Percentiles rank a stretch among this genome's conserved stretches.
Conservation (phyloP, 768 basidiomycete species). For the Paxillus rubicundulus region DNA sequence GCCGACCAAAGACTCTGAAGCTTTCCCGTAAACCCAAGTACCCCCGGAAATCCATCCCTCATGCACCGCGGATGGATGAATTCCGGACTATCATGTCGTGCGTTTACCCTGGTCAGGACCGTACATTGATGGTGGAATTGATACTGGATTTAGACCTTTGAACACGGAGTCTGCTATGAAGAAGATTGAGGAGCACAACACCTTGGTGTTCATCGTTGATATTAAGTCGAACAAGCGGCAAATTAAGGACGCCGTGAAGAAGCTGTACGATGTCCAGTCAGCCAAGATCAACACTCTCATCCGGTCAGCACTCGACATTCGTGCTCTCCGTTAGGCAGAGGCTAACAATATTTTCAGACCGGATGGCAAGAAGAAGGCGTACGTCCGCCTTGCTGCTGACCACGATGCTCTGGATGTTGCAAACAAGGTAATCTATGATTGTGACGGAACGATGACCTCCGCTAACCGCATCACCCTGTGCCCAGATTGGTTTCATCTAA, state of each 20-base stretch:
- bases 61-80: slow-evolving; percentile 94
- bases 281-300: slow-evolving; percentile 98
- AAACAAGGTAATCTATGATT: slow-evolving; percentile 70
- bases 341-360: slow-evolving; percentile 51
- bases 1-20: slow-evolving; percentile 91
- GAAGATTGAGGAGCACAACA: slow-evolving; percentile 99
- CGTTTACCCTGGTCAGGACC: slow-evolving; percentile 31
- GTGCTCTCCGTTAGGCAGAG: not conserved
- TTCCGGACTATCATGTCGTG: slow-evolving; percentile 91
- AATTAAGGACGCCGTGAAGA: slow-evolving; percentile 99
- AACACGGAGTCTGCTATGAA: slow-evolving; percentile 99
- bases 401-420: slow-evolving; percentile 96
- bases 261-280: slow-evolving; percentile 95
- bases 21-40: slow-evolving; percentile 85
- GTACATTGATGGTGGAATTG: not conserved
- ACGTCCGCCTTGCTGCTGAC: slow-evolving; percentile 92
- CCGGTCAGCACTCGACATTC: slow-evolving; percentile 52
- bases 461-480: slow-evolving; percentile 1
- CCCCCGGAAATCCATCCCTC: slow-evolving; percentile 91
- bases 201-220: slow-evolving; percentile 97
- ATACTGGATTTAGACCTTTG: slow-evolving; percentile 52
- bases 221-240: slow-evolving; percentile 95
- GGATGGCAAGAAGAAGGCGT: slow-evolving; percentile 99
- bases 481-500: slow-evolving; percentile 93
- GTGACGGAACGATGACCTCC: not conserved